A percentile compares a stretch with the other conserved stretches of the same genome.
phyloP scores from a whole-genome alignment of 1,284 basidiomycete genomes.

The Puccinia coronata region DNA sequence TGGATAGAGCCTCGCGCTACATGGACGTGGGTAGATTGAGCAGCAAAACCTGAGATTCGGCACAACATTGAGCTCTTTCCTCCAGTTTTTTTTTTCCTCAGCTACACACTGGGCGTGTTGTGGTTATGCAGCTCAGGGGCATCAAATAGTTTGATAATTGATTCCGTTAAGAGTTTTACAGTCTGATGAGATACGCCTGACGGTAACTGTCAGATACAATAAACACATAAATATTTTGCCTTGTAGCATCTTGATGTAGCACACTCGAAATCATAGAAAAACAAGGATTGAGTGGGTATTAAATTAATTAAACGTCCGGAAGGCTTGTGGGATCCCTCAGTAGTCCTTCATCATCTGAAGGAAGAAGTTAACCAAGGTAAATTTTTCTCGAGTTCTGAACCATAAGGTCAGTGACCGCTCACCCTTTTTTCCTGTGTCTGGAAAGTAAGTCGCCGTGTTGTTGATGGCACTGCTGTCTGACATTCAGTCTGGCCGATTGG shows the following conservation, averaged over 20 bases:
- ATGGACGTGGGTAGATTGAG: too few relatives aligned
- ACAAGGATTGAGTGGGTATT: not conserved
- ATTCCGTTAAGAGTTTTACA: not conserved
- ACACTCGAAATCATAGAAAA: not conserved
- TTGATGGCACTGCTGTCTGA: not conserved
- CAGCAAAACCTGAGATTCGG: too few relatives aligned
- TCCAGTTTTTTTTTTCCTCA: too few relatives aligned
- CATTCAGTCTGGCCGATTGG: slow-evolving; percentile 7
- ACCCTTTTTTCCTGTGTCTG: slow-evolving; percentile 17
- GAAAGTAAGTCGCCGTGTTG: slow-evolving; percentile 14
- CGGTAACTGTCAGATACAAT: not conserved
- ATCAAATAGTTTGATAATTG: not conserved
- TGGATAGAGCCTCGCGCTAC: too few relatives aligned
- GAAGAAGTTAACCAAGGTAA: not conserved
- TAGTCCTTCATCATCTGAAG: slow-evolving; percentile 10
- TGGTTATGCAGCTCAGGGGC: not conserved
- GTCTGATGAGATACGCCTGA: not conserved
- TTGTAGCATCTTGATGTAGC: not conserved
- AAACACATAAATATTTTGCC: not conserved
- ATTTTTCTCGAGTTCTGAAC: not conserved
- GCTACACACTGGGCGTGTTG: too few relatives aligned
- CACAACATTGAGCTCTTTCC: too few relatives aligned
- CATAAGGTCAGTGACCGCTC: not conserved
- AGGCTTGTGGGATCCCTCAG: not conserved
- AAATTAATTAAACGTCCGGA: not conserved